Evolutionary conservation across 2,329 filamentous ascomycete genomes (phyloP).

Genomic region (Cladophialophora bantiana): DNA sequence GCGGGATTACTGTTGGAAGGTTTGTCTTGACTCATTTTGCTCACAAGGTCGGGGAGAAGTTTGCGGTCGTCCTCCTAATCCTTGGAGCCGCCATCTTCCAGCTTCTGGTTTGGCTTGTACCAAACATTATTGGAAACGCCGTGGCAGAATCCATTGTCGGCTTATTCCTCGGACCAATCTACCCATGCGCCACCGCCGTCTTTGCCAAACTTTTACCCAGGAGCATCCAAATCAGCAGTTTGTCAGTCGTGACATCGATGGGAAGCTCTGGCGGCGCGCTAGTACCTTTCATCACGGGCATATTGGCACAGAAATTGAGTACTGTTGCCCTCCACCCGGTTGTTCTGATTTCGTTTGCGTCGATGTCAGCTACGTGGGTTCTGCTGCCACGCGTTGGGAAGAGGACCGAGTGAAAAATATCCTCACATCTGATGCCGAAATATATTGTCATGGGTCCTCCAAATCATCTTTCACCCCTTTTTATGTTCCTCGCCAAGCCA

Average conservation of each 20-base stretch:
- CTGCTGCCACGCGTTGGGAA: conserved; percentile 59
- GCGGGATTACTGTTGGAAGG: conserved; percentile 76
- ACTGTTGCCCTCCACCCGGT: conserved; percentile 62
- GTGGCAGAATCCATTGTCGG: conserved; percentile 74
- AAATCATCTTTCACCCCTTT: neutral
- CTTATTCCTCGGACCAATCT: conserved; percentile 77
- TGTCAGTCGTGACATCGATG: conserved; percentile 51
- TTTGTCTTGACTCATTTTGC: conserved; percentile 73
- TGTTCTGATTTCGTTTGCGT: conserved; percentile 61
- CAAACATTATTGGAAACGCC: conserved; percentile 52
- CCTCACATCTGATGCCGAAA: neutral
- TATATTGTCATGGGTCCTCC: conserved; percentile 6
- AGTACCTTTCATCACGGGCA: conserved; percentile 57
- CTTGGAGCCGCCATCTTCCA: conserved; percentile 62
- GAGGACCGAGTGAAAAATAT: conserved; percentile 52
- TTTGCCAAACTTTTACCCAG: conserved; percentile 46
- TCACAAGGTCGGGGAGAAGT: conserved; percentile 72
- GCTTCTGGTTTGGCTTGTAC: conserved; percentile 42
- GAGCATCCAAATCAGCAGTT: conserved; percentile 49
- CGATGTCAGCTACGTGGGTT: conserved; percentile 62
- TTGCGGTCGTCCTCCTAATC: conserved; percentile 69
- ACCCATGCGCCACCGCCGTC: conserved; percentile 64
- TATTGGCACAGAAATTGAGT: conserved; percentile 55
- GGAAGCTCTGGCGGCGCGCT: conserved; percentile 53
- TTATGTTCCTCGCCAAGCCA: neutral